phyloP scores from a whole-genome alignment of 2,329 filamentous ascomycete species.

The Rachicladosporium sp. region DNA sequence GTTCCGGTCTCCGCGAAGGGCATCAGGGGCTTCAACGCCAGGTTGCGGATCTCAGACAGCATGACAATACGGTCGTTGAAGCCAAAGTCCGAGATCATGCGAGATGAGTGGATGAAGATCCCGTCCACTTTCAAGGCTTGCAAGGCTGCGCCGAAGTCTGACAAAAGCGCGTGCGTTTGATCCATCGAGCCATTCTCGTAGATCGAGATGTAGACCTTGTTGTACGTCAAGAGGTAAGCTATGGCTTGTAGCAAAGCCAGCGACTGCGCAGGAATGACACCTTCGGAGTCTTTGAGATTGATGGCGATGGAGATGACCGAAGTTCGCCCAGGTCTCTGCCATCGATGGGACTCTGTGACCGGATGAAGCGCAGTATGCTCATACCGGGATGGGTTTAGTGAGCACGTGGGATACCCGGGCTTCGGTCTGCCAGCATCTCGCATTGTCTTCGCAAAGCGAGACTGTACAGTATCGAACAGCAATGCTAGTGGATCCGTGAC shows the following conservation, averaged over 20 bases:
- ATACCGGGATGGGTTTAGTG: no score
- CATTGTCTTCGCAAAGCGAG: no score
- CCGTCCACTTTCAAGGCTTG: constrained; percentile 4
- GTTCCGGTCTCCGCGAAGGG: constrained; percentile 1
- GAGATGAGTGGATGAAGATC: constrained; percentile 4
- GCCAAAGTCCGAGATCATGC: constrained; percentile 1
- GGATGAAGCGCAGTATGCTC: no score
- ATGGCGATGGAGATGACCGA: constrained; percentile 4
- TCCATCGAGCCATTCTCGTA: constrained; percentile 6
- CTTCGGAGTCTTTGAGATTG: constrained; percentile 3
- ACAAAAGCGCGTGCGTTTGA: constrained; percentile 1
- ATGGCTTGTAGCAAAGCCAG: constrained; percentile 3
- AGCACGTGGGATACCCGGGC: no score
- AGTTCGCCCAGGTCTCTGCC: not conserved
- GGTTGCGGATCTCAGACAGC: constrained; percentile 6
- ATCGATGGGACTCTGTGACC: not conserved
- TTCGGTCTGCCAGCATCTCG: no score
- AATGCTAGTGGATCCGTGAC: no score
- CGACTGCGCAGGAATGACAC: constrained; percentile 4
- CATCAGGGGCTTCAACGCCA: constrained; percentile 3
- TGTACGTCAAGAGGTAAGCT: constrained; percentile 1
- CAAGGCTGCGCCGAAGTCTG: constrained; percentile 3
- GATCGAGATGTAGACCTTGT: constrained; percentile 4
- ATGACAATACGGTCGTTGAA: constrained; percentile 3
- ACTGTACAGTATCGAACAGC: no score